Evolutionary conservation across 1,284 basidiomycete genomes (phyloP).

Genomic region (Neolentinus lepideus): DNA sequence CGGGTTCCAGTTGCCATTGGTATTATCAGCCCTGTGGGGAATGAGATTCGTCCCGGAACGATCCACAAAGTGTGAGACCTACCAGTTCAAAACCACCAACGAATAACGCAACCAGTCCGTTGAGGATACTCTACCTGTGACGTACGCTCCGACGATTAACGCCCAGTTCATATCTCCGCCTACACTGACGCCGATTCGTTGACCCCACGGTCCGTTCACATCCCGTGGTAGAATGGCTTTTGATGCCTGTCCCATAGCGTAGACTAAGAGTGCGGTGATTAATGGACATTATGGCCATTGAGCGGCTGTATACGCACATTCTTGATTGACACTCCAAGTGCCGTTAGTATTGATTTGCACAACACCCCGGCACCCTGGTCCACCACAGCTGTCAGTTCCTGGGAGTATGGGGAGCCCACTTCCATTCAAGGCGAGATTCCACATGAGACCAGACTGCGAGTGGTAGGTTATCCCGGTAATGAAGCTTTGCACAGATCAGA

Average conservation of each 20-base stretch:
- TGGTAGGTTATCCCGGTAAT: conserved; percentile 39
- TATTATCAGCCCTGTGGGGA: conserved; percentile 40
- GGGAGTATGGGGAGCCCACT: conserved; percentile 58
- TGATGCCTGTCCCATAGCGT: conserved; percentile 66
- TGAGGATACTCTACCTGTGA: conserved; percentile 50
- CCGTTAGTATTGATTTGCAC: conserved; percentile 59
- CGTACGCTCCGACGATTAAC: conserved; percentile 55
- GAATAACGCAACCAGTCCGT: conserved; percentile 36
- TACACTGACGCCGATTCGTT: conserved; percentile 58
- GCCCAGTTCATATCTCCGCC: conserved; percentile 51
- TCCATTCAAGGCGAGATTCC: conserved; percentile 63
- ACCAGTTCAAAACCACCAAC: conserved; percentile 4
- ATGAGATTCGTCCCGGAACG: not conserved
- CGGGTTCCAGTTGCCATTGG: conserved; percentile 50
- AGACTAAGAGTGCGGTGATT: conserved; percentile 37
- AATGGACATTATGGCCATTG: not conserved
- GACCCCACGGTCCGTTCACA: conserved; percentile 55
- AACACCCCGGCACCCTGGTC: conserved; percentile 55
- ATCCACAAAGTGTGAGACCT: conserved; percentile 4
- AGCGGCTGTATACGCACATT: conserved; percentile 38
- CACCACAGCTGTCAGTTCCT: conserved; percentile 53
- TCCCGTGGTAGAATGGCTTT: conserved; percentile 71
- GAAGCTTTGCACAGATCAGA: conserved; percentile 19
- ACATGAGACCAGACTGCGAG: conserved; percentile 55
- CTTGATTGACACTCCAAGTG: conserved; percentile 60